Percentiles rank a stretch among this genome's conserved stretches.
Conservation (phyloP, 805 yeast species). For the Millerozyma miso region DNA sequence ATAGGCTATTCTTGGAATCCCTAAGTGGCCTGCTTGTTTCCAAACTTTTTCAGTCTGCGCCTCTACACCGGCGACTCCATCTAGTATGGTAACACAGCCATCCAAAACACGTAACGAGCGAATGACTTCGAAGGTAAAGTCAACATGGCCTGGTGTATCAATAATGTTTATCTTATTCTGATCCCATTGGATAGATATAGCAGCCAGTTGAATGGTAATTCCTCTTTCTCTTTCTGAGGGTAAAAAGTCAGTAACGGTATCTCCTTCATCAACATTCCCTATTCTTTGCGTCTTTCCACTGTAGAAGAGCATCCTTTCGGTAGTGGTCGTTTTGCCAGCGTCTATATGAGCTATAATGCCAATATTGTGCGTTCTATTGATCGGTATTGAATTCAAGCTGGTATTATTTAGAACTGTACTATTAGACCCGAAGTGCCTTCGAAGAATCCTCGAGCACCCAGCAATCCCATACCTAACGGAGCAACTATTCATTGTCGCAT, state of each 20-base stretch:
- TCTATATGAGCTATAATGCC: slow-evolving; percentile 99
- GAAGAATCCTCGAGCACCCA: background rate
- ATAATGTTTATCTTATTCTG: slow-evolving; percentile 74
- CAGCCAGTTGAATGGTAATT: slow-evolving; percentile 94
- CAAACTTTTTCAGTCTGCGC: slow-evolving; percentile 98
- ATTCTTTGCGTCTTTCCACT: slow-evolving; percentile 75
- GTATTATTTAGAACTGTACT: background rate
- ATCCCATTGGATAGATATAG: slow-evolving; percentile 87
- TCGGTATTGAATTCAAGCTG: slow-evolving; percentile 24
- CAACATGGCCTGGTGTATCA: slow-evolving; percentile 98
- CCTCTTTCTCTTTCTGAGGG: slow-evolving; percentile 91
- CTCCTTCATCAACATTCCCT: slow-evolving; percentile 95
- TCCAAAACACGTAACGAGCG: slow-evolving; percentile 87
- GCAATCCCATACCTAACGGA: background rate
- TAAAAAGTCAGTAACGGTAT: slow-evolving; percentile 89
- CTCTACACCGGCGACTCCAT: slow-evolving; percentile 97
- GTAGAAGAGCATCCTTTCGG: slow-evolving; percentile 91
- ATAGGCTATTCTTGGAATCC: slow-evolving; percentile 73
- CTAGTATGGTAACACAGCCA: slow-evolving; percentile 89
- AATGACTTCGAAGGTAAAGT: slow-evolving; percentile 91
- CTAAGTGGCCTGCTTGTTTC: slow-evolving; percentile 69
- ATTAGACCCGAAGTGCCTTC: background rate
- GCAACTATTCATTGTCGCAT: background rate
- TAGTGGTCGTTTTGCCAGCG: slow-evolving; percentile 98
- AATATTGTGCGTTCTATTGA: slow-evolving; percentile 62